A percentile compares a stretch with the other conserved stretches of the same genome.
Evolutionary conservation across 2,329 filamentous ascomycete genomes (phyloP).

Genomic region (Beauveria sp.): DNA sequence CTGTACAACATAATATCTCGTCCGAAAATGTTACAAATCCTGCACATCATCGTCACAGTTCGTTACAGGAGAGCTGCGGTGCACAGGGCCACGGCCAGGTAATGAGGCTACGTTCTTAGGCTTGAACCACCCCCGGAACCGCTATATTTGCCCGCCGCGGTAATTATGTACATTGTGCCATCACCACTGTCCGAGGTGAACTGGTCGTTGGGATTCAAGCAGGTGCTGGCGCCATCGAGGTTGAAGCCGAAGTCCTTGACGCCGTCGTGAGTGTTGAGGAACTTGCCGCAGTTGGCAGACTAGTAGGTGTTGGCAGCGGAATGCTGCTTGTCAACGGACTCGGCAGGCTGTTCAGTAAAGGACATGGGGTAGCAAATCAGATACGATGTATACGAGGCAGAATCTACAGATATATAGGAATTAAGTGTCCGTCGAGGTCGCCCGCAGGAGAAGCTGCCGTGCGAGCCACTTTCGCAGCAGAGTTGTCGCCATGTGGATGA

Average conservation of each 20-base stretch:
- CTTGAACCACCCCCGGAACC: background rate
- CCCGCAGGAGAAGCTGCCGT: background rate
- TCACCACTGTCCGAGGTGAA: conserved; percentile 23
- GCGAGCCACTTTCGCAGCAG: background rate
- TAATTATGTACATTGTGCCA: conserved; percentile 26
- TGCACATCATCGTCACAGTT: background rate
- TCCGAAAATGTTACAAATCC: background rate
- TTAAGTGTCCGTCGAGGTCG: conserved; percentile 13
- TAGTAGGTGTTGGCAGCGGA: conserved; percentile 11
- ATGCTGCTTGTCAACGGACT: conserved; percentile 11
- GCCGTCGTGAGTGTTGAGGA: conserved; percentile 19
- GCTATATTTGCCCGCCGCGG: conserved; percentile 18
- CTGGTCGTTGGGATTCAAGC: conserved; percentile 17
- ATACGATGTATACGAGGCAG: background rate
- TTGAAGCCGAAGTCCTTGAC: conserved; percentile 17
- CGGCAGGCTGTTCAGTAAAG: background rate
- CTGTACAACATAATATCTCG: background rate
- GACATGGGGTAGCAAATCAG: background rate
- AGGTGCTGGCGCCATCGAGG: conserved; percentile 18
- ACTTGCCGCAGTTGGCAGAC: conserved; percentile 14
- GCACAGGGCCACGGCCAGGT: background rate
- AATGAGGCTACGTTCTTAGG: background rate
- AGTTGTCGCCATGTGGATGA: background rate
- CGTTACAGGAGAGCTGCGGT: background rate
- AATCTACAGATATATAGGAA: background rate